A percentile compares a stretch with the other conserved stretches of the same genome.
Evolutionary conservation across 192 early-diverging fungal species (phyloP).

Genomic region (Coemansia reversa): DNA sequence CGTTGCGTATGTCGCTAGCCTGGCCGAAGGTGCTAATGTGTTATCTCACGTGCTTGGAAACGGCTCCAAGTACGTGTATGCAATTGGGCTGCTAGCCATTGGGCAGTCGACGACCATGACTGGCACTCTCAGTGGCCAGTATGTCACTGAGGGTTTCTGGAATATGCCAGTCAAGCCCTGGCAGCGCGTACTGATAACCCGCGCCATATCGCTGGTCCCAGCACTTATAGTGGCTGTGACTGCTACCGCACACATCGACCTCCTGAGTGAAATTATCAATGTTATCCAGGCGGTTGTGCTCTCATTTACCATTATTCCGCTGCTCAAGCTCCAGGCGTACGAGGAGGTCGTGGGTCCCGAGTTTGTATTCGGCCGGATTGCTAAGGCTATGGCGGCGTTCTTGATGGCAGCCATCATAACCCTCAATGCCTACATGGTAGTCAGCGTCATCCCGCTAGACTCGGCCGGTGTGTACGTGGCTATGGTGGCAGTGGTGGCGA

Average conservation of each 20-base stretch:
- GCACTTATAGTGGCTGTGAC: slow-evolving; percentile 62
- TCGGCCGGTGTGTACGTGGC: slow-evolving; percentile 46
- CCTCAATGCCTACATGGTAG: slow-evolving; percentile 51
- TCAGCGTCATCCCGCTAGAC: slow-evolving; percentile 43
- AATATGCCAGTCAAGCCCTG: slow-evolving; percentile 65
- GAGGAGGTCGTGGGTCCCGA: slow-evolving; percentile 56
- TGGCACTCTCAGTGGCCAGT: slow-evolving; percentile 88
- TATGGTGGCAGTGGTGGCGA: slow-evolving; percentile 26
- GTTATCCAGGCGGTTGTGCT: slow-evolving; percentile 69
- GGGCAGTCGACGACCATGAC: slow-evolving; percentile 89
- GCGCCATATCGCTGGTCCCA: slow-evolving; percentile 63
- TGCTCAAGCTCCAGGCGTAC: slow-evolving; percentile 62
- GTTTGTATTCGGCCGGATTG: slow-evolving; percentile 41
- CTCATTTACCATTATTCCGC: slow-evolving; percentile 65
- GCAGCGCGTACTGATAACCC: slow-evolving; percentile 67
- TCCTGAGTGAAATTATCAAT: slow-evolving; percentile 70
- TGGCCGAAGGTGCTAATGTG: slow-evolving; percentile 56
- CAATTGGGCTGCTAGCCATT: slow-evolving; percentile 75
- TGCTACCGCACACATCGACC: slow-evolving; percentile 62
- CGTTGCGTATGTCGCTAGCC: slow-evolving; percentile 36
- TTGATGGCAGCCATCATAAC: slow-evolving; percentile 41
- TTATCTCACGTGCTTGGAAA: slow-evolving; percentile 63
- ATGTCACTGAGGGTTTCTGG: slow-evolving; percentile 88
- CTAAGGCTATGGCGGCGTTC: slow-evolving; percentile 9
- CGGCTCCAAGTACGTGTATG: slow-evolving; percentile 71